phyloP scores from a whole-genome alignment of 140 eudicot genomes.

The Oenanthe javanica region DNA sequence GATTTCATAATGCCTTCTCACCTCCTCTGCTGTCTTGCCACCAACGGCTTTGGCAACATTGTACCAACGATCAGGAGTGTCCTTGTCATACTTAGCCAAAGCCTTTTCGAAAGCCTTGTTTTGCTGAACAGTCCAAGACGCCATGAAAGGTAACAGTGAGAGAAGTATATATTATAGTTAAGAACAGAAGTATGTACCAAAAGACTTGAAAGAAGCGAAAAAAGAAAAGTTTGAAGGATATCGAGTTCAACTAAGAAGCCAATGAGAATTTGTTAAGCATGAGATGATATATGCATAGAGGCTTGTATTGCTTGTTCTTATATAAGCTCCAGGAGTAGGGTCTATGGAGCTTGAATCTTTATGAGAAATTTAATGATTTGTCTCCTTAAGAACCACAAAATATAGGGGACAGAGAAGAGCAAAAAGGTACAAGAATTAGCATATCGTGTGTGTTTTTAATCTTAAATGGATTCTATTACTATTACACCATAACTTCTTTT shows the following conservation, averaged over 20 bases:
- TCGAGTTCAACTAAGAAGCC: constrained; percentile 4
- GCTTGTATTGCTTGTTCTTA: too few species aligned
- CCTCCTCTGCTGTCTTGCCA: constrained; percentile 69
- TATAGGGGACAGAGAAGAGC: not conserved
- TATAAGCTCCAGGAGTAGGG: too few species aligned
- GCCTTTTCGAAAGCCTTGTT: constrained; percentile 89
- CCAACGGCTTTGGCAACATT: constrained; percentile 72
- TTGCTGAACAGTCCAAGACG: constrained; percentile 68
- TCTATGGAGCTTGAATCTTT: constrained; percentile 19
- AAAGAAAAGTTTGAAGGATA: not conserved
- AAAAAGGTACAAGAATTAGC: not conserved
- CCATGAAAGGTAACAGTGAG: constrained; percentile 19
- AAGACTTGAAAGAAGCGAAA: not conserved
- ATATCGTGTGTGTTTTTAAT: not conserved
- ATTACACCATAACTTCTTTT: not conserved
- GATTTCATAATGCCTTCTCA: constrained; percentile 55
- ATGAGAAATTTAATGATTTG: constrained; percentile 18
- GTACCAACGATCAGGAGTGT: constrained; percentile 89
- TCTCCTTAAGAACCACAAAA: constrained; percentile 10
- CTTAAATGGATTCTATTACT: too few species aligned
- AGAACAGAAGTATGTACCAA: not conserved
- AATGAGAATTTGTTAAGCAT: constrained; percentile 16
- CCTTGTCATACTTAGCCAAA: constrained; percentile 70
- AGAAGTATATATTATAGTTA: not conserved
- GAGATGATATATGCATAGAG: not conserved